These are phyloP conservation scores for Schwanniomyces occidentalis DNA, from an alignment of 805 yeast genomes.

Conservation along the genomic window DNA sequence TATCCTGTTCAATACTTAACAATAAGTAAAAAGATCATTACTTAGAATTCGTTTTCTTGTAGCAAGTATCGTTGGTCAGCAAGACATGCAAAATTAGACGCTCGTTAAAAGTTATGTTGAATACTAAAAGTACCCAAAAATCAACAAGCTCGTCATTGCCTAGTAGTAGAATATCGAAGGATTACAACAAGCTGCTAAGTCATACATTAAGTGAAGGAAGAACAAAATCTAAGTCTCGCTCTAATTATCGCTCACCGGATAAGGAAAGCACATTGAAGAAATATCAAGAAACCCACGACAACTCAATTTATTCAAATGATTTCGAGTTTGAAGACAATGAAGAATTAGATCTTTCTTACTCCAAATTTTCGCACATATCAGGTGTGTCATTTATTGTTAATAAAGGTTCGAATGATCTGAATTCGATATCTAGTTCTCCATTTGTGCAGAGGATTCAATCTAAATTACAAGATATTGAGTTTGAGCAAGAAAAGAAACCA, in stretches of 20 bases:
- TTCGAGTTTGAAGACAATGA: conserved; percentile 24
- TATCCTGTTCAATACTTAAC: no score
- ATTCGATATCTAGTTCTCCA: conserved; percentile 21
- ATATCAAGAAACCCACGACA: conserved; percentile 21
- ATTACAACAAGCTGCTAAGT: no score
- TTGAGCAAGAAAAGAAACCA: conserved; percentile 6
- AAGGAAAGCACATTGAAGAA: conserved; percentile 34
- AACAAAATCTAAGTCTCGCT: no score
- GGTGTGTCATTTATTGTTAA: conserved; percentile 19
- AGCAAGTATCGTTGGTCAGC: no score
- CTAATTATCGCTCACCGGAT: conserved; percentile 1
- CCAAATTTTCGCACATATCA: conserved; percentile 35
- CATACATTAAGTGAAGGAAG: no score
- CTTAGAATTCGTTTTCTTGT: no score
- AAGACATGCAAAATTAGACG: no score
- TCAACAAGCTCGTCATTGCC: no score
- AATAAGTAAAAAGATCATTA: no score
- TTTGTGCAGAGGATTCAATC: conserved; percentile 29
- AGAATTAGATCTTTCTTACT: conserved; percentile 33
- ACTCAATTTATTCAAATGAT: conserved; percentile 25
- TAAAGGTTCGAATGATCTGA: conserved; percentile 5
- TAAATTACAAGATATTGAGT: conserved; percentile 13
- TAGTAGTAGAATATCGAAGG: no score
- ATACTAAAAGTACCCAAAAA: no score
- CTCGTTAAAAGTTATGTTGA: no score